These are phyloP conservation scores for Vickermania spadyakhi DNA, from an alignment of 208 protist species.

Conservation along the genomic window DNA sequence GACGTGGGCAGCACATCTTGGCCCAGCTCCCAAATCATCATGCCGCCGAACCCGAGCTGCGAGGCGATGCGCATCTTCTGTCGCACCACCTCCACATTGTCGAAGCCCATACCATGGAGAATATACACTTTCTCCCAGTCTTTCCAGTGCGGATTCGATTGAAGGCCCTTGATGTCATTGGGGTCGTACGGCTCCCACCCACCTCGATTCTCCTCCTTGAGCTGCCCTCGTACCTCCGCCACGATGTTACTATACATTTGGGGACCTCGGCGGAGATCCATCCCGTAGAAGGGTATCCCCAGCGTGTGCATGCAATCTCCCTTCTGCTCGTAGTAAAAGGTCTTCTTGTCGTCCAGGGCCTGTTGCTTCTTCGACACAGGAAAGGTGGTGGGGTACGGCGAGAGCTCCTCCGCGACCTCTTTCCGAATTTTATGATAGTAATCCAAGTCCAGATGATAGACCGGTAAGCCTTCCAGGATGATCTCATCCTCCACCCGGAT, in stretches of 20 bases:
- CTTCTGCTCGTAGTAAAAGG: not conserved
- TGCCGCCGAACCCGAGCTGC: constrained; percentile 19
- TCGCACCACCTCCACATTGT: constrained; percentile 18
- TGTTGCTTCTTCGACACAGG: not conserved
- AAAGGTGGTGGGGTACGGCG: not conserved
- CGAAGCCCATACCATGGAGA: not conserved
- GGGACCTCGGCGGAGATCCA: constrained; percentile 14
- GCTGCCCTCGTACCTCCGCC: not conserved
- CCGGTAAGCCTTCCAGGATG: not conserved
- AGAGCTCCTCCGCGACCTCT: not conserved
- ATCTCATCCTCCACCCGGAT: not conserved
- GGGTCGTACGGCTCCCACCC: not conserved
- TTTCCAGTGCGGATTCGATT: not conserved
- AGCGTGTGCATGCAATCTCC: not conserved
- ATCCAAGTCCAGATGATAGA: not conserved
- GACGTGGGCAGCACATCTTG: constrained; percentile 40
- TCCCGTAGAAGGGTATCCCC: constrained; percentile 54
- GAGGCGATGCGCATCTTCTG: constrained; percentile 45
- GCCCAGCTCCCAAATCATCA: constrained; percentile 77
- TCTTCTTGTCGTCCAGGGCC: not conserved
- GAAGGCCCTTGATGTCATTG: not conserved
- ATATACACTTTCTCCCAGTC: not conserved
- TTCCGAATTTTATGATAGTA: not conserved
- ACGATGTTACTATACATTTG: constrained; percentile 23
- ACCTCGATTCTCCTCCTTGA: not conserved